phyloP scores from a whole-genome alignment of 805 yeast genomes.

The Ogataea zsoltii region DNA sequence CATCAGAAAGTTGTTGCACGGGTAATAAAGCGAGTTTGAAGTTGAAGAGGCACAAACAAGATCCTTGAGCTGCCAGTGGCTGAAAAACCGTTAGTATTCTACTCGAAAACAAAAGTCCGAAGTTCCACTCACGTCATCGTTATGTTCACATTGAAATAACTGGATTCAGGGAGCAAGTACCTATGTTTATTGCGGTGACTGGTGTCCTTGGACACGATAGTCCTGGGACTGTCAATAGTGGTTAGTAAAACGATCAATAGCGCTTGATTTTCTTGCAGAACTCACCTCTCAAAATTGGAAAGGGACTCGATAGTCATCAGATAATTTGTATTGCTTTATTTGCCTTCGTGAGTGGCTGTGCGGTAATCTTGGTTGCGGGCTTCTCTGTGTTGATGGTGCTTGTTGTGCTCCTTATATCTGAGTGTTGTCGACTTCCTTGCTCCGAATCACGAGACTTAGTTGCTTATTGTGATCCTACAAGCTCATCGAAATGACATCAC shows the following conservation, averaged over 20 bases:
- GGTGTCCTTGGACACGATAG: neutral
- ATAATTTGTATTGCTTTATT: neutral
- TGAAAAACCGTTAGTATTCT: constrained; percentile 5
- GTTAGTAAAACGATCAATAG: neutral
- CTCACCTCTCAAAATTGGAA: constrained; percentile 16
- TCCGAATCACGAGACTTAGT: neutral
- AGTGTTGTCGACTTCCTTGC: too few species aligned
- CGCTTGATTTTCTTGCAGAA: neutral
- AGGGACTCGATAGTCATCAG: constrained; percentile 20
- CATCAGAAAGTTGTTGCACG: constrained; percentile 54
- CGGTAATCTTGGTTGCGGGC: too few species aligned
- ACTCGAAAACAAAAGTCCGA: neutral
- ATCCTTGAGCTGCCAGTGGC: constrained; percentile 52
- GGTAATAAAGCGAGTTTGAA: constrained; percentile 54
- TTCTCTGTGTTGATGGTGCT: neutral
- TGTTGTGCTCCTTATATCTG: too few species aligned
- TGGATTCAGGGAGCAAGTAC: constrained; percentile 24
- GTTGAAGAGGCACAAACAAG: constrained; percentile 56
- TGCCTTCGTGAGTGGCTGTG: neutral
- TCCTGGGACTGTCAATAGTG: neutral
- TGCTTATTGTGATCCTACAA: neutral
- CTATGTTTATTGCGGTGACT: constrained; percentile 11
- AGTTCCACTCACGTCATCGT: constrained; percentile 36
- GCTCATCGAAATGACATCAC: constrained; percentile 2
- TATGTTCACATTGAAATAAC: constrained; percentile 33